phyloP scores from a whole-genome alignment of 805 yeast species.

The Saccharomycopsis microspora region DNA sequence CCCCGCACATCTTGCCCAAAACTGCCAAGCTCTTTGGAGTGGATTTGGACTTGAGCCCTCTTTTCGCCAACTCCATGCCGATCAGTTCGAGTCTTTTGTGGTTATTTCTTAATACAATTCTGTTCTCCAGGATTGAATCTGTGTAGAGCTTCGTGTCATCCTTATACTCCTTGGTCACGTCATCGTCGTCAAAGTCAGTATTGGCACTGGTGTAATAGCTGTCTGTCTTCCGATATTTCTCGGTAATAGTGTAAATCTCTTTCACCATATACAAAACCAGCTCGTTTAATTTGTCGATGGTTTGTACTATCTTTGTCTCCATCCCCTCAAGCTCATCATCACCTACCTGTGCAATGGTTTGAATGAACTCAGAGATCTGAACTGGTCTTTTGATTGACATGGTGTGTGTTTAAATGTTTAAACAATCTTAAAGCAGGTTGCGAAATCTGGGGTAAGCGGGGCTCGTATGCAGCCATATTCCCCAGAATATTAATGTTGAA shows the following conservation, averaged over 20 bases:
- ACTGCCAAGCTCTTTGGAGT: not conserved
- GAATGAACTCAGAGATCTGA: conserved; percentile 30
- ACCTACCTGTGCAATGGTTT: conserved; percentile 42
- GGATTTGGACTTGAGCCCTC: conserved; percentile 21
- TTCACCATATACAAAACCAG: conserved; percentile 36
- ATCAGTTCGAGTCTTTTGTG: conserved; percentile 32
- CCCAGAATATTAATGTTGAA: not conserved
- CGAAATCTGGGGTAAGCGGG: not conserved
- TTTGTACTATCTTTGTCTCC: conserved; percentile 24
- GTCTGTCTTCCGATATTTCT: conserved; percentile 18
- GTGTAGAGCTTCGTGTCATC: conserved; percentile 39
- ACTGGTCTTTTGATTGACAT: conserved; percentile 12
- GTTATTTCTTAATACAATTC: conserved; percentile 41
- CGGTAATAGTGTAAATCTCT: conserved; percentile 27
- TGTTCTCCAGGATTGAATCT: conserved; percentile 49
- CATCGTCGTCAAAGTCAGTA: conserved; percentile 16
- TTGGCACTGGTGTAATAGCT: conserved; percentile 21
- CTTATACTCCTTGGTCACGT: conserved; percentile 23
- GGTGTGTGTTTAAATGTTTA: not conserved
- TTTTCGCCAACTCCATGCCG: conserved; percentile 33
- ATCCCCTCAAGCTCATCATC: conserved; percentile 31
- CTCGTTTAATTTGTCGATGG: conserved; percentile 35
- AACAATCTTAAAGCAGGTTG: not conserved
- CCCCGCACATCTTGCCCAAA: not conserved
- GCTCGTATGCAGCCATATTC: not conserved